These are phyloP conservation scores for Ambrosia hybrid DNA, from an alignment of 140 eudicot species.

Conservation along the genomic window DNA sequence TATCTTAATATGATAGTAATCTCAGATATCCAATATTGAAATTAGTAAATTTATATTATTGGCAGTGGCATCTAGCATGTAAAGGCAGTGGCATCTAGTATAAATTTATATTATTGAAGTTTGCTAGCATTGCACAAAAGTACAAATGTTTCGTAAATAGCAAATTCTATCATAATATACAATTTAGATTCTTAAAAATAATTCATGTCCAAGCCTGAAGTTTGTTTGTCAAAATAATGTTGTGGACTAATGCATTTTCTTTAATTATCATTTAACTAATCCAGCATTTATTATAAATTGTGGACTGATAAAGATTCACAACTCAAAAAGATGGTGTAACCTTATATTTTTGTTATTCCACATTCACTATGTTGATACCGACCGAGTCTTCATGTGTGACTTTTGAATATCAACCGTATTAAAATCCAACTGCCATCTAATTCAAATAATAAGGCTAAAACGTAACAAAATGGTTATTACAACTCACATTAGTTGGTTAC, in stretches of 20 bases:
- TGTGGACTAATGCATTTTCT: conserved; percentile 48
- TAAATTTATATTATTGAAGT: conserved; percentile 47
- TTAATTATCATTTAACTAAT: no score
- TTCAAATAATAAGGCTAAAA: no score
- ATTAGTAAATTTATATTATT: conserved; percentile 3
- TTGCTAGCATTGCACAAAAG: conserved; percentile 59
- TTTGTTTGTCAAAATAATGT: conserved; percentile 76
- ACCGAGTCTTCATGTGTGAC: no score
- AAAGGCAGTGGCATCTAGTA: not conserved
- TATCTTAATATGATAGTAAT: conserved; percentile 88
- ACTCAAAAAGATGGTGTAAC: no score
- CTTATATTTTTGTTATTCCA: no score
- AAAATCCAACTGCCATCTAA: no score
- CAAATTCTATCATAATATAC: conserved; percentile 12
- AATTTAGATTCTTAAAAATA: not conserved
- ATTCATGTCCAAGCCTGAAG: not conserved
- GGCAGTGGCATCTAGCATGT: conserved; percentile 2
- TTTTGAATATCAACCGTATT: no score
- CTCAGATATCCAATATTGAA: conserved; percentile 46
- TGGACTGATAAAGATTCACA: no score
- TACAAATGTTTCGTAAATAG: conserved; percentile 16
- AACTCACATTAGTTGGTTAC: no score
- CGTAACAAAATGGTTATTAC: no score
- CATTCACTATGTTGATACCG: no score
- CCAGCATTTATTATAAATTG: no score